Base-by-base conservation (phyloP, 768 basidiomycete species). In the Hericium coralloides region DNA sequence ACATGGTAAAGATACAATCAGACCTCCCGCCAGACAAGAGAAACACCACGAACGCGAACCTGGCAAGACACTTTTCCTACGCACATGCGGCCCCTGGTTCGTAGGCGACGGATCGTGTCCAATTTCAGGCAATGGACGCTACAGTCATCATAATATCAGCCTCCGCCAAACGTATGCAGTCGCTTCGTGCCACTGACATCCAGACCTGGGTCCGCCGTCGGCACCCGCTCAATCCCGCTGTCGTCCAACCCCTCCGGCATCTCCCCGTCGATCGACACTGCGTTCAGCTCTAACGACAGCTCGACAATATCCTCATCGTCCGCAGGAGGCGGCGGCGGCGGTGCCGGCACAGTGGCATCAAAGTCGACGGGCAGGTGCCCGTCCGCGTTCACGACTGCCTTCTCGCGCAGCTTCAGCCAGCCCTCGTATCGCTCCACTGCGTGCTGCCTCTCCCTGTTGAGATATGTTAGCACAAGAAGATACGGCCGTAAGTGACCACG, bases 1-100 rank as follows among this genome's bases (percentile, higher is more conserved):
- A 56, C 59, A 57, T 63, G 60, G 68, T 41, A 52, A 41, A 57
- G n/a, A 15, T 23, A 23, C 31, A 31, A 31, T 52, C 15, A 43
- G 36, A 50, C 45, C 20, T 26, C 31, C 18, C 41, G 45, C 31
- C 31, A 8, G 31, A 31, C 8, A 31, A 31, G 2, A 31, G 31
- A 31, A 9, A 31, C 31, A 31, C 31, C 10, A 31, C 54, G 57
- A 56, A 56, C 25, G 72, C 73, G 66, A 69, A 91, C 91, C 87
- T 74, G 93, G 95, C 59, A 98, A 77, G 49, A 95, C 94, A 65
- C 92, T 95, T 77, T 94, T 97, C 70, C 95, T 81, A 64, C 95
- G 84, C 37, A 95, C 83, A 72, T 99, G 95, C 55, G 93, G 79
- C 47, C 85, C 82, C 57, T 76, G 73, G 55, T 58, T 63, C 36